phyloP scores from a whole-genome alignment of 2,329 filamentous ascomycete species.

The Colletotrichum simmondsii region DNA sequence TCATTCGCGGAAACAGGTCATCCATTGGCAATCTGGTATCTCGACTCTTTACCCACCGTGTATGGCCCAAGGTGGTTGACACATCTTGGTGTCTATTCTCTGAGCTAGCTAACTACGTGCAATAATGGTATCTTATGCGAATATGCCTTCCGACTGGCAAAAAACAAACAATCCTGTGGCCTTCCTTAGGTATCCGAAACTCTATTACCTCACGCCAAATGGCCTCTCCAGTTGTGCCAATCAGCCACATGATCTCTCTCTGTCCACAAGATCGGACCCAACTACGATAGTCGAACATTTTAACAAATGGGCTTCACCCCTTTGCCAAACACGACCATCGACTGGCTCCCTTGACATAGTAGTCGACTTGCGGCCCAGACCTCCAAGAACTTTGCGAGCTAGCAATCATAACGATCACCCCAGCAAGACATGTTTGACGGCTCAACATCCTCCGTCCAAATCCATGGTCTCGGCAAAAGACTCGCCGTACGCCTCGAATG shows the following conservation, averaged over 20 bases:
- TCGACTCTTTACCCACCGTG: not conserved
- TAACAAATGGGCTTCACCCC: not conserved
- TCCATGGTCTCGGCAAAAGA: constrained; percentile 27
- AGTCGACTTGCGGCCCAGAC: not conserved
- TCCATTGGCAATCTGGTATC: not conserved
- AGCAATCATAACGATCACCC: not conserved
- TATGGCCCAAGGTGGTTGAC: not conserved
- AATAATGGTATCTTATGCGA: constrained; percentile 19
- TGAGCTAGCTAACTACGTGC: constrained; percentile 9
- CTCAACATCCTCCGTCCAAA: constrained; percentile 8
- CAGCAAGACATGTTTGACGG: not conserved
- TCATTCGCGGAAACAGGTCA: not conserved
- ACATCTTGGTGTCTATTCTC: not conserved
- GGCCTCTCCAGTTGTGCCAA: not conserved
- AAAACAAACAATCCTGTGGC: not conserved
- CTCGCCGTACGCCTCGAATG: constrained; percentile 9
- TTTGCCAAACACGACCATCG: not conserved
- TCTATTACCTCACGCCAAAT: constrained; percentile 1
- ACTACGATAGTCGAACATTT: not conserved
- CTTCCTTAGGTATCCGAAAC: constrained; percentile 2
- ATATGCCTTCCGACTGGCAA: not conserved
- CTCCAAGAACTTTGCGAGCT: not conserved
- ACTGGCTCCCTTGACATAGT: not conserved
- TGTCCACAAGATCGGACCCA: not conserved
- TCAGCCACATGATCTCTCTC: not conserved